These are phyloP conservation scores for Echium plantagineum DNA, from an alignment of 257 asterid genomes.

Conservation along the genomic window DNA sequence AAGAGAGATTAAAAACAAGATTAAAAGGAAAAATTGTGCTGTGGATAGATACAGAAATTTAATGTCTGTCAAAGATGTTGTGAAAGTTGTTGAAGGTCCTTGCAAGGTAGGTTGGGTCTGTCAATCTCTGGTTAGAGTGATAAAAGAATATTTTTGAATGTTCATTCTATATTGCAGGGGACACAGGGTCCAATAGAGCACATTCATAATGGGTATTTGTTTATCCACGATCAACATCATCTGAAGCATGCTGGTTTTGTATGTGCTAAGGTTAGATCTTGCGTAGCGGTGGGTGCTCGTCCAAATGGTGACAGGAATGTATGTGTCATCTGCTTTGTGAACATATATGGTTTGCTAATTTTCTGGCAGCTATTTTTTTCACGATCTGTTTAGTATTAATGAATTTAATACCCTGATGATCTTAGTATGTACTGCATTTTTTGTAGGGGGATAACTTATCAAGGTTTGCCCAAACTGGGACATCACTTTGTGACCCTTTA, in stretches of 20 bases:
- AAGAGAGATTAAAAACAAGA: slow-evolving; percentile 78
- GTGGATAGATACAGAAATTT: slow-evolving; percentile 62
- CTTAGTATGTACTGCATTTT: slow-evolving; percentile 14
- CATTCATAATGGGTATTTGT: slow-evolving; percentile 62
- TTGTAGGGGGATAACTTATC: slow-evolving; percentile 52
- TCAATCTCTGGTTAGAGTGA: slow-evolving; percentile 1
- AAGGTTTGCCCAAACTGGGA: no score
- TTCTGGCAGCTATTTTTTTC: neutral
- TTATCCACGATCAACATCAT: slow-evolving; percentile 81
- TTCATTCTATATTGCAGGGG: slow-evolving; percentile 35
- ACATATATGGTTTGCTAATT: neutral
- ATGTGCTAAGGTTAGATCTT: slow-evolving; percentile 78
- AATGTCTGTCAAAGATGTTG: slow-evolving; percentile 77
- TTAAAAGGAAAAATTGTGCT: slow-evolving; percentile 57
- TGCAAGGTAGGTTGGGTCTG: slow-evolving; percentile 44
- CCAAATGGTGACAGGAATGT: slow-evolving; percentile 75
- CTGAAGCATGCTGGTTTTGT: slow-evolving; percentile 97
- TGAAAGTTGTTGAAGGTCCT: slow-evolving; percentile 85
- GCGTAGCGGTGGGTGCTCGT: slow-evolving; percentile 86
- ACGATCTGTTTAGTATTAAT: slow-evolving; percentile 1
- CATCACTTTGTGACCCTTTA: no score
- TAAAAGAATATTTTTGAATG: slow-evolving; percentile 3
- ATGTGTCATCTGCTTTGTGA: slow-evolving; percentile 14
- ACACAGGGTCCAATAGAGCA: slow-evolving; percentile 96
- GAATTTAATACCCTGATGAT: slow-evolving; percentile 5